These are phyloP conservation scores for Tolypocladium endophyticum DNA, from an alignment of 2,329 filamentous ascomycete species.

Conservation along the genomic window DNA sequence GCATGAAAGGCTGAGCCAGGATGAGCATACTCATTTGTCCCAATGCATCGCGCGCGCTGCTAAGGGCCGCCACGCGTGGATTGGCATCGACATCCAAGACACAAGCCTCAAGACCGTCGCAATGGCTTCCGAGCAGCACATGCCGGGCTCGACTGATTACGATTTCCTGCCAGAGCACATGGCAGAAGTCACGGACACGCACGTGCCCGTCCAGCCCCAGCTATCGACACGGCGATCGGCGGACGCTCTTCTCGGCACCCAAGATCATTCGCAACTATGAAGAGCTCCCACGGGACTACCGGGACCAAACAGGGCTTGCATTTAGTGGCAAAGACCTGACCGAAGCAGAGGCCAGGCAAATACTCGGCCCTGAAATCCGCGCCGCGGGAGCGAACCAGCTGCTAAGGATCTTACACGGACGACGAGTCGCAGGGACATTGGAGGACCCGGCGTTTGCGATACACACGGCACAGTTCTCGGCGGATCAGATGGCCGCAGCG, in stretches of 20 bases:
- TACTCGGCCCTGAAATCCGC: conserved; percentile 41
- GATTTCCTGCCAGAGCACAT: background rate
- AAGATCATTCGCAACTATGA: conserved; percentile 41
- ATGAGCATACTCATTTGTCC: conserved; percentile 3
- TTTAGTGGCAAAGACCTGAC: conserved; percentile 42
- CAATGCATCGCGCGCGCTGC: conserved; percentile 18
- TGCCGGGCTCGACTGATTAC: background rate
- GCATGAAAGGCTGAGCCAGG: background rate
- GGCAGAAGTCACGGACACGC: conserved; percentile 1
- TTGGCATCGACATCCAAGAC: conserved; percentile 1
- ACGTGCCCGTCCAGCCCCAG: background rate
- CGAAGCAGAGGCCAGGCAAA: conserved; percentile 29
- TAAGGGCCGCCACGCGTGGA: conserved; percentile 16
- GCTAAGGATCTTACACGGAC: conserved; percentile 49
- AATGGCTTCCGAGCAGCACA: conserved; percentile 7
- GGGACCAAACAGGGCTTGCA: conserved; percentile 41
- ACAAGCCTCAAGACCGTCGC: background rate
- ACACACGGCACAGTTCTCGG: conserved; percentile 35
- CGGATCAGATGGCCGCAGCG: conserved; percentile 31
- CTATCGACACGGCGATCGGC: conserved; percentile 11
- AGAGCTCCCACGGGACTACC: conserved; percentile 46
- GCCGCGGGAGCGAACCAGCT: conserved; percentile 38
- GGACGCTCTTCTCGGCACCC: conserved; percentile 23
- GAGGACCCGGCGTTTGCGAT: conserved; percentile 42
- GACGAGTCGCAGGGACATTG: conserved; percentile 52